Evolutionary conservation across 257 asterid genomes (phyloP).

Genomic region (Penstemon barbatus): DNA sequence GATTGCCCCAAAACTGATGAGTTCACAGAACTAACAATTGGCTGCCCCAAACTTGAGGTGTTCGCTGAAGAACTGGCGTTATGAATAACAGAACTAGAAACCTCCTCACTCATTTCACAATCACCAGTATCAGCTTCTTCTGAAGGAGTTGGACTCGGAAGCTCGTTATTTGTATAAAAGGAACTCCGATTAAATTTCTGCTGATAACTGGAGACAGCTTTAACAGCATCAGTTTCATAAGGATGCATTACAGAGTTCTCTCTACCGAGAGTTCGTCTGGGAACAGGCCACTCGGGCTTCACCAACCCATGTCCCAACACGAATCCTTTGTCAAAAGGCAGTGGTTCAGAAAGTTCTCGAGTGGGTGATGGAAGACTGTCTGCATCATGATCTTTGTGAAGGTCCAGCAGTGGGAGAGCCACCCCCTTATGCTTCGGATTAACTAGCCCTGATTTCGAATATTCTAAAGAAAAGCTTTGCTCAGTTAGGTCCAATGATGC

Average conservation of each 20-base stretch:
- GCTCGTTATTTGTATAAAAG: constrained; percentile 52
- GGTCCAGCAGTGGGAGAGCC: constrained; percentile 80
- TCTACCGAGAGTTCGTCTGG: constrained; percentile 46
- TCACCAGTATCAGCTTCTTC: constrained; percentile 71
- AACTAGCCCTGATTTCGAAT: constrained; percentile 35
- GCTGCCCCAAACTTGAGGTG: constrained; percentile 24
- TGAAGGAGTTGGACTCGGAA: constrained; percentile 99
- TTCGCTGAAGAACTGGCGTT: constrained; percentile 29
- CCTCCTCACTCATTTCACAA: constrained; percentile 66
- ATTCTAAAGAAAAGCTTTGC: constrained; percentile 28
- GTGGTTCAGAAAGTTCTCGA: constrained; percentile 51
- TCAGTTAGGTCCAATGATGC: constrained; percentile 41
- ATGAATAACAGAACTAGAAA: constrained; percentile 55
- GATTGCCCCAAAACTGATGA: constrained; percentile 35
- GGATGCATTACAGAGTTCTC: constrained; percentile 57
- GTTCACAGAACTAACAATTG: constrained; percentile 29
- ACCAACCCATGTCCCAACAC: constrained; percentile 41
- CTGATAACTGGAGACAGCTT: constrained; percentile 94
- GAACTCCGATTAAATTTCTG: constrained; percentile 80
- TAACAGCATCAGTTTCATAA: constrained; percentile 88
- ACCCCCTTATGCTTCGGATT: constrained; percentile 55
- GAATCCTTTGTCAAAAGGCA: constrained; percentile 54
- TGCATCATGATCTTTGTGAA: constrained; percentile 88
- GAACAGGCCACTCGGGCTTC: constrained; percentile 82
- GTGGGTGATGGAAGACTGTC: constrained; percentile 99